A percentile compares a stretch with the other conserved stretches of the same genome.
phyloP scores from a whole-genome alignment of 2,329 filamentous ascomycete genomes.

The Blastomyces emzantsi region DNA sequence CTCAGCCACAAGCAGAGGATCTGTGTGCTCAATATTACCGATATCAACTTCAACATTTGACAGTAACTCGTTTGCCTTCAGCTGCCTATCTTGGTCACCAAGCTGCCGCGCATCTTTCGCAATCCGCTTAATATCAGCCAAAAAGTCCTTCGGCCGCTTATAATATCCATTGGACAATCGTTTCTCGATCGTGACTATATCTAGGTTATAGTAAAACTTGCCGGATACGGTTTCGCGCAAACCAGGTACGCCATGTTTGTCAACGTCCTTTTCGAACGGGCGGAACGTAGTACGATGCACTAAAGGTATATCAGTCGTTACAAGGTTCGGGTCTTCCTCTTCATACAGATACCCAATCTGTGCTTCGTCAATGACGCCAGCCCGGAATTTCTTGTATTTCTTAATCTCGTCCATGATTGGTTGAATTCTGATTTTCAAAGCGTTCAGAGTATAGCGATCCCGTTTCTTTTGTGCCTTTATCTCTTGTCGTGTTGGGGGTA shows the following conservation, averaged over 20 bases:
- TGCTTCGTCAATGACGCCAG: slow-evolving; percentile 63
- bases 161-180: slow-evolving; percentile 97
- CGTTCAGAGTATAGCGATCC: slow-evolving; percentile 75
- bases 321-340: slow-evolving; percentile 63
- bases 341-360: slow-evolving; percentile 75
- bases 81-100: slow-evolving; percentile 70
- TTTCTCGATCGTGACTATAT: slow-evolving; percentile 87
- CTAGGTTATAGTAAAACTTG: slow-evolving; percentile 92
- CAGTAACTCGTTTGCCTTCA: slow-evolving; percentile 85
- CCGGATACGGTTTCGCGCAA: slow-evolving; percentile 64
- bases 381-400: slow-evolving; percentile 81
- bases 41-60: slow-evolving; percentile 95
- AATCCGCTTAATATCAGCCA: slow-evolving; percentile 75
- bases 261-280: slow-evolving; percentile 70
- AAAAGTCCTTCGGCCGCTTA: slow-evolving; percentile 78
- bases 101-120: slow-evolving; percentile 74
- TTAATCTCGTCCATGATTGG: slow-evolving; percentile 98
- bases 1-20: slow-evolving; percentile 56
- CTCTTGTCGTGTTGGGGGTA: slow-evolving; percentile 65
- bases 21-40: slow-evolving; percentile 57
- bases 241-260: slow-evolving; percentile 68
- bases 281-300: slow-evolving; percentile 52
- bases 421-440: slow-evolving; percentile 80
- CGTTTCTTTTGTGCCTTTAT: slow-evolving; percentile 69
- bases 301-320: slow-evolving; percentile 51